Percentiles rank a stretch among this genome's conserved stretches.
Evolutionary conservation across 2,329 filamentous ascomycete species (phyloP).

Genomic region (Talaromyces pinophilus): DNA sequence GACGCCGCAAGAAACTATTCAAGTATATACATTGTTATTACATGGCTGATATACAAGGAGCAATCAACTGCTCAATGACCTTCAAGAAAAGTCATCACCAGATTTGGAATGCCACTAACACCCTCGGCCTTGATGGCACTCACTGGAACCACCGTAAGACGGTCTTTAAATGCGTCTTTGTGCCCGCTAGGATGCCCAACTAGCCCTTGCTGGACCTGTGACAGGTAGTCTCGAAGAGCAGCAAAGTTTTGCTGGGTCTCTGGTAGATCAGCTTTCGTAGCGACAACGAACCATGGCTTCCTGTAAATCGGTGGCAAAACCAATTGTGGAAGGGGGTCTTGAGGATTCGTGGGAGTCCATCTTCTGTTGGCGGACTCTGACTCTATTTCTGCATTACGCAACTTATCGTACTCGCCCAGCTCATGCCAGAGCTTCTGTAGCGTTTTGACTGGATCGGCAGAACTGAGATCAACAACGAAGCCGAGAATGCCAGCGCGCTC

Average conservation of each 20-base stretch:
- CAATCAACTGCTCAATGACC: conserved; percentile 22
- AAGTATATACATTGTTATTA: not conserved
- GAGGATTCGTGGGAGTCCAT: conserved; percentile 54
- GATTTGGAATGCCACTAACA: conserved; percentile 58
- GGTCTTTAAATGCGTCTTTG: conserved; percentile 62
- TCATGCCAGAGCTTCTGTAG: conserved; percentile 86
- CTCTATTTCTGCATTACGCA: conserved; percentile 71
- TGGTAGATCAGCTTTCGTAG: conserved; percentile 85
- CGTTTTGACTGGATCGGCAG: conserved; percentile 75
- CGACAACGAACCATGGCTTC: conserved; percentile 96
- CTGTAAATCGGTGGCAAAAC: conserved; percentile 72
- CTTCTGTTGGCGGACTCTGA: conserved; percentile 62
- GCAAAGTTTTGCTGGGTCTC: conserved; percentile 76
- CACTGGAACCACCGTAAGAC: conserved; percentile 71
- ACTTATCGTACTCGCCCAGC: conserved; percentile 81
- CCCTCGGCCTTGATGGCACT: conserved; percentile 88
- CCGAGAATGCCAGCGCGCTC: conserved; percentile 90
- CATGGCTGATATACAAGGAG: conserved; percentile 1
- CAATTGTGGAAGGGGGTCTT: conserved; percentile 47
- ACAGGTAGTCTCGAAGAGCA: conserved; percentile 69
- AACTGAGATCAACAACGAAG: conserved; percentile 85
- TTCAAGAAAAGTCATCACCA: conserved; percentile 46
- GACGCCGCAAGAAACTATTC: not conserved
- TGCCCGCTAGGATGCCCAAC: conserved; percentile 74
- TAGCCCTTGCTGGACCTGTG: conserved; percentile 61